These are phyloP conservation scores for Sphagnurus paluster DNA, from an alignment of 1,284 basidiomycete genomes.

Conservation along the genomic window DNA sequence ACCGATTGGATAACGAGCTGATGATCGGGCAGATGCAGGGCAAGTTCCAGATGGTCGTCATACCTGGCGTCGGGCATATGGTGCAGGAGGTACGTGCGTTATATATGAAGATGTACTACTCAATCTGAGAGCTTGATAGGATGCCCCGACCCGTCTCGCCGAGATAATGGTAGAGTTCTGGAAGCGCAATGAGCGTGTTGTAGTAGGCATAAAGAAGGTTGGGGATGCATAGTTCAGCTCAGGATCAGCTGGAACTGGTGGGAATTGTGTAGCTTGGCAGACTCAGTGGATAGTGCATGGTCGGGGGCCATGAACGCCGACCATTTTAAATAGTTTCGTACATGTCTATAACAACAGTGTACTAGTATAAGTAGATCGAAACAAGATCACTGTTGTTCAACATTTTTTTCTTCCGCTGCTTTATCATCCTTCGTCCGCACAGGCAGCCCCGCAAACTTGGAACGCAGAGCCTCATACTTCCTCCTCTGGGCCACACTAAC, in stretches of 20 bases:
- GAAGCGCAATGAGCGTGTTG: constrained; percentile 81
- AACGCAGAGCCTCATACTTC: constrained; percentile 79
- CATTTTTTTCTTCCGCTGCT: constrained; percentile 1
- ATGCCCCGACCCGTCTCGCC: constrained; percentile 81
- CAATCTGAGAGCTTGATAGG: constrained; percentile 43
- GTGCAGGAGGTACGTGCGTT: constrained; percentile 75
- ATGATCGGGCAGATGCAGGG: constrained; percentile 99
- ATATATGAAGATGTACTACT: background rate
- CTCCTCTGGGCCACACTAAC: constrained; percentile 80
- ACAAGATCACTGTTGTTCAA: background rate
- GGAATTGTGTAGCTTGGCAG: no score
- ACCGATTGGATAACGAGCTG: constrained; percentile 88
- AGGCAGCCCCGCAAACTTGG: constrained; percentile 78
- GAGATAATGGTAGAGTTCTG: constrained; percentile 87
- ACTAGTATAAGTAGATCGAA: background rate
- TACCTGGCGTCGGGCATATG: constrained; percentile 88
- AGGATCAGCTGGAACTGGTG: no score
- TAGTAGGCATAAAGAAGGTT: constrained; percentile 78
- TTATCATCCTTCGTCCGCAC: constrained; percentile 42
- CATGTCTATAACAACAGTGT: no score
- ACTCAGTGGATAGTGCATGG: background rate
- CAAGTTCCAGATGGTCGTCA: constrained; percentile 93
- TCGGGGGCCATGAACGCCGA: no score
- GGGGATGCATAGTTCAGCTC: no score
- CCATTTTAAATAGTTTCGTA: no score